These are phyloP conservation scores for Sporothrix pseudoabietina DNA, from an alignment of 2,329 filamentous ascomycete species.

Conservation along the genomic window DNA sequence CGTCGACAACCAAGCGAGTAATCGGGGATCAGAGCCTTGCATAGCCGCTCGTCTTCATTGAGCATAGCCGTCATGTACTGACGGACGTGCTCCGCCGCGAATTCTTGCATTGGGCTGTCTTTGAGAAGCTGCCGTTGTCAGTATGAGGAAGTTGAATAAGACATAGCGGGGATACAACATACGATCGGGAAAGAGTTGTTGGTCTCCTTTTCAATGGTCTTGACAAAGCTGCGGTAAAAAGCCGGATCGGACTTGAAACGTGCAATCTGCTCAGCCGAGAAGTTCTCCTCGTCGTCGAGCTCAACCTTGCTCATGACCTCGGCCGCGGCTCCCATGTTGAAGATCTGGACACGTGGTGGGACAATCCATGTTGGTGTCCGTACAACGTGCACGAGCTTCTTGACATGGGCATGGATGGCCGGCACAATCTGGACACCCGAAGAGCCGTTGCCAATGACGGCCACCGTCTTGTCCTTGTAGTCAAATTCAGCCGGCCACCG, in stretches of 20 bases:
- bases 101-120: slow-evolving; percentile 47
- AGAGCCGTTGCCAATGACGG: slow-evolving; percentile 60
- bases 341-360: slow-evolving; percentile 43
- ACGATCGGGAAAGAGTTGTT: slow-evolving; percentile 50
- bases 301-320: slow-evolving; percentile 46
- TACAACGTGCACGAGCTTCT: slow-evolving; percentile 46
- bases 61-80: slow-evolving; percentile 54
- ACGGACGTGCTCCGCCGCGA: slow-evolving; percentile 46
- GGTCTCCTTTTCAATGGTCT: slow-evolving; percentile 50
- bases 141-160: background rate
- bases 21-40: slow-evolving; percentile 54
- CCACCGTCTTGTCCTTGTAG: slow-evolving; percentile 54
- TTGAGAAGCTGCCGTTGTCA: slow-evolving; percentile 42
- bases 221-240: slow-evolving; percentile 52
- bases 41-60: slow-evolving; percentile 53
- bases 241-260: slow-evolving; percentile 51
- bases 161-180: slow-evolving; percentile 32
- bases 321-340: slow-evolving; percentile 45
- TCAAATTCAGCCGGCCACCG: slow-evolving; percentile 55
- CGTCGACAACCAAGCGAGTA: slow-evolving; percentile 53
- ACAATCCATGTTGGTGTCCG: slow-evolving; percentile 49
- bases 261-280: slow-evolving; percentile 49
- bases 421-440: slow-evolving; percentile 58
- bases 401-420: slow-evolving; percentile 48
- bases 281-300: slow-evolving; percentile 49